These are phyloP conservation scores for Brachypodium distachyon DNA, from an alignment of 202 grass and related monocot species.

Conservation along the genomic window DNA sequence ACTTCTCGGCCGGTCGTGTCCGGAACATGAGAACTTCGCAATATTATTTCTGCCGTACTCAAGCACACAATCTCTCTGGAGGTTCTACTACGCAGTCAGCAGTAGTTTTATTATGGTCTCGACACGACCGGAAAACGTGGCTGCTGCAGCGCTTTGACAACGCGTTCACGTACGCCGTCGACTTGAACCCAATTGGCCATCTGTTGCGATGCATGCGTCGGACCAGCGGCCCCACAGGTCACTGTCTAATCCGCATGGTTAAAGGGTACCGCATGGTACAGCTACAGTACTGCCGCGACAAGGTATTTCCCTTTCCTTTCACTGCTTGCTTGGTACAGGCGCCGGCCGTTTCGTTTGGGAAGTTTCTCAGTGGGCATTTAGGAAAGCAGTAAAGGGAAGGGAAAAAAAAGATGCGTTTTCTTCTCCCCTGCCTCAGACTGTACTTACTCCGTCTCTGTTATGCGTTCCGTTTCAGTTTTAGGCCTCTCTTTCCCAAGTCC, in stretches of 20 bases:
- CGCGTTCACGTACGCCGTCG: neutral
- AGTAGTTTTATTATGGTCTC: neutral
- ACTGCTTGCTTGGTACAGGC: neutral
- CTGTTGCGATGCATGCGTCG: neutral
- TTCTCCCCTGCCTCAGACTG: neutral
- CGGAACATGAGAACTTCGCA: neutral
- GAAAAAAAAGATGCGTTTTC: neutral
- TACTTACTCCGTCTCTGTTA: neutral
- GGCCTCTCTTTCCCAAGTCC: neutral
- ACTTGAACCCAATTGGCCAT: too few relatives aligned
- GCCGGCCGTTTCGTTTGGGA: slow-evolving; percentile 10
- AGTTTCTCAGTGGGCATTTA: slow-evolving; percentile 24
- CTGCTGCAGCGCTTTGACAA: neutral
- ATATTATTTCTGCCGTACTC: neutral
- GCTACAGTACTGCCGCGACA: neutral
- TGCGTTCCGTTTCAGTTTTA: neutral
- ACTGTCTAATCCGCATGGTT: neutral
- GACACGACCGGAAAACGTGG: neutral
- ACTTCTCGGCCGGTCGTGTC: neutral
- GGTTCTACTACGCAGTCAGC: neutral
- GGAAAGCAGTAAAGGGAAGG: neutral
- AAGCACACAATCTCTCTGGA: neutral
- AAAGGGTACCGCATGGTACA: neutral
- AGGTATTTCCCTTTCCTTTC: neutral
- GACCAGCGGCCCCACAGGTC: neutral